Evolutionary conservation across 305 asterid species (phyloP).

Genomic region (Fraxinus latifolia): DNA sequence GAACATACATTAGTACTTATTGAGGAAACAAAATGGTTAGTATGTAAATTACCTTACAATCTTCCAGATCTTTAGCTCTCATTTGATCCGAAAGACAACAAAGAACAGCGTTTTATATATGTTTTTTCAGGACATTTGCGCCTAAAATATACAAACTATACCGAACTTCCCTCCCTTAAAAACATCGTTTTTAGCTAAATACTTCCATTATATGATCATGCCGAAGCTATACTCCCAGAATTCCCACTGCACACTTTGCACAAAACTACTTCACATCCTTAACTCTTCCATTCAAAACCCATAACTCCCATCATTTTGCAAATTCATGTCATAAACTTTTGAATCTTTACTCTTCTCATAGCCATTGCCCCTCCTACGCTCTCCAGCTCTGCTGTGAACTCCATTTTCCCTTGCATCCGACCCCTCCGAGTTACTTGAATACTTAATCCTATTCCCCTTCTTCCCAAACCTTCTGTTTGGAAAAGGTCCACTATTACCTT

Average conservation of each 20-base stretch:
- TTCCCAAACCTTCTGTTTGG: constrained; percentile 34
- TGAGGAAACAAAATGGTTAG: constrained; percentile 22
- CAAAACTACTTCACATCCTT: constrained; percentile 15
- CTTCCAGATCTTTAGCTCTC: constrained; percentile 24
- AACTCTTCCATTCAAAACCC: constrained; percentile 37
- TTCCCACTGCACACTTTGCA: background rate
- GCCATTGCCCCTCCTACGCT: constrained; percentile 19
- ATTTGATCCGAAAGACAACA: background rate
- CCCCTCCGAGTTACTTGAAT: constrained; percentile 24
- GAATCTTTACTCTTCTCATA: constrained; percentile 27
- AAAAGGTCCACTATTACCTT: constrained; percentile 23
- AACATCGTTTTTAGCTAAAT: background rate
- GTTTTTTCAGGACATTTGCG: background rate
- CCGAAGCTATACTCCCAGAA: background rate
- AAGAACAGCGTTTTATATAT: background rate
- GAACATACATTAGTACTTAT: constrained; percentile 18
- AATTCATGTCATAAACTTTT: constrained; percentile 50
- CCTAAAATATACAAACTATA: background rate
- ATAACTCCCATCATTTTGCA: constrained; percentile 65
- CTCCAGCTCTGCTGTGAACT: constrained; percentile 15
- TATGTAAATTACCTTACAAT: constrained; percentile 33
- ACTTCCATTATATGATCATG: constrained; percentile 16
- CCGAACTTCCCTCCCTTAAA: background rate
- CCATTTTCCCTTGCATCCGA: constrained; percentile 20
- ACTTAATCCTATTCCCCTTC: constrained; percentile 32